Percentiles rank a stretch among this genome's conserved stretches.
phyloP scores from a whole-genome alignment of 306 rosid genomes.

The Ziziphus jujuba region DNA sequence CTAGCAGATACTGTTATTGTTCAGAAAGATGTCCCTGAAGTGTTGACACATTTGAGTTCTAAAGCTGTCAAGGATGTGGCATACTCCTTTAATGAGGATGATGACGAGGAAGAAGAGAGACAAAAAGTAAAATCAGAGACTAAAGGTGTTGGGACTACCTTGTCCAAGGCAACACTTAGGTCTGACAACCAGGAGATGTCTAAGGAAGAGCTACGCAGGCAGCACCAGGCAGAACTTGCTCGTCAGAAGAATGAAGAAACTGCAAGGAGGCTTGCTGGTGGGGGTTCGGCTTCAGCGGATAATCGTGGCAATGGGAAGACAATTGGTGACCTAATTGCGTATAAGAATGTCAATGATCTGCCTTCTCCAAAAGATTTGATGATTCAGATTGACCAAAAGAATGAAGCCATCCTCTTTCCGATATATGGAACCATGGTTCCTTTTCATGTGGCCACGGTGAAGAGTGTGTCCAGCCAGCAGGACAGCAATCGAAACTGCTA shows the following conservation, averaged over 20 bases:
- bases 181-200: slow-evolving; percentile 44
- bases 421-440: slow-evolving; percentile 40
- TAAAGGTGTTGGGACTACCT: slow-evolving; percentile 7
- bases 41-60: slow-evolving; percentile 32
- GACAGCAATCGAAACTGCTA: slow-evolving; percentile 39
- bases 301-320: slow-evolving; percentile 31
- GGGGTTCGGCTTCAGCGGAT: slow-evolving; percentile 28
- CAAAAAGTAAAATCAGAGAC: slow-evolving; percentile 4
- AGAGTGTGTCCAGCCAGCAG: slow-evolving; percentile 40
- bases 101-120: slow-evolving; percentile 33
- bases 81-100: slow-evolving; percentile 38
- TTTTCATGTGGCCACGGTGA: slow-evolving; percentile 38
- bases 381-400: slow-evolving; percentile 39
- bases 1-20: slow-evolving; percentile 41
- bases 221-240: slow-evolving; percentile 44
- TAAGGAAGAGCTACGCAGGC: slow-evolving; percentile 38
- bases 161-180: slow-evolving; percentile 36
- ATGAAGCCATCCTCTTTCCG: slow-evolving; percentile 36
- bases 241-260: slow-evolving; percentile 45
- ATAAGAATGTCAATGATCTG: slow-evolving; percentile 39
- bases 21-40: slow-evolving; percentile 26
- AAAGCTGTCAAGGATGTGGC: slow-evolving; percentile 42
- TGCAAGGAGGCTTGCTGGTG: slow-evolving; percentile 41
- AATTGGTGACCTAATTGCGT: slow-evolving; percentile 35
- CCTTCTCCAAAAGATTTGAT: slow-evolving; percentile 31